phyloP scores from a whole-genome alignment of 2,329 filamentous ascomycete species.

The Penicillium sclerotiorum region DNA sequence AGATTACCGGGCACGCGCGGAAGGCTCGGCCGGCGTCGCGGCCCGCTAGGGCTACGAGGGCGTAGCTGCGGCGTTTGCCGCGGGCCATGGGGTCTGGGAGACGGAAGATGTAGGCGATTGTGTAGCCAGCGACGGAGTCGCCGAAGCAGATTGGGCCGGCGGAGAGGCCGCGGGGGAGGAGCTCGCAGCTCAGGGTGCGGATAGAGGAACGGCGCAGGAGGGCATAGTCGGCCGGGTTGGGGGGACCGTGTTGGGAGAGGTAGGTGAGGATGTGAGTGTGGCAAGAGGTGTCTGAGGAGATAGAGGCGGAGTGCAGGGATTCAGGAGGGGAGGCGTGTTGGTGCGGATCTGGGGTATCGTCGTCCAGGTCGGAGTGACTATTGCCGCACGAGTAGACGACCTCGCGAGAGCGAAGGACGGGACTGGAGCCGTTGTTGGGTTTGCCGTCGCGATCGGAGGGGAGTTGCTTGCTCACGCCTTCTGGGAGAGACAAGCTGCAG shows the following conservation, averaged over 20 bases:
- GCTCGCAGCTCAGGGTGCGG: slow-evolving; percentile 60
- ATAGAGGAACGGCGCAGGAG: slow-evolving; percentile 60
- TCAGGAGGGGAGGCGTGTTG: slow-evolving; percentile 41
- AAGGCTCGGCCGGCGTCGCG: slow-evolving; percentile 53
- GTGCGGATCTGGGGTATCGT: slow-evolving; percentile 38
- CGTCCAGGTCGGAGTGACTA: slow-evolving; percentile 39
- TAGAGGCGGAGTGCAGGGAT: slow-evolving; percentile 44
- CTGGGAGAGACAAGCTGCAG: slow-evolving; percentile 59
- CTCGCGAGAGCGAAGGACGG: slow-evolving; percentile 58
- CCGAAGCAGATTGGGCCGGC: slow-evolving; percentile 63
- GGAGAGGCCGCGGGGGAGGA: slow-evolving; percentile 57
- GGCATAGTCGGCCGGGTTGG: slow-evolving; percentile 57
- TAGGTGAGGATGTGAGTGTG: slow-evolving; percentile 62
- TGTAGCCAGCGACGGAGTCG: slow-evolving; percentile 59
- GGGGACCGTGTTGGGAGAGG: slow-evolving; percentile 59
- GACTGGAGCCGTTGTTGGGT: slow-evolving; percentile 52
- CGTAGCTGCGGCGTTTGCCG: slow-evolving; percentile 59
- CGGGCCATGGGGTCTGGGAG: slow-evolving; percentile 61
- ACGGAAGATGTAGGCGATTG: slow-evolving; percentile 62
- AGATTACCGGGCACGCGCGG: slow-evolving; percentile 52
- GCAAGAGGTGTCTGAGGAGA: slow-evolving; percentile 49
- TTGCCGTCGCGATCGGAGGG: slow-evolving; percentile 54
- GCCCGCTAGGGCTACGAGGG: slow-evolving; percentile 59
- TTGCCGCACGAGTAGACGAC: slow-evolving; percentile 55
- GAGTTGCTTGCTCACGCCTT: slow-evolving; percentile 56